phyloP scores from a whole-genome alignment of 352 stramenopile species.

The Pythium plurisporium region DNA sequence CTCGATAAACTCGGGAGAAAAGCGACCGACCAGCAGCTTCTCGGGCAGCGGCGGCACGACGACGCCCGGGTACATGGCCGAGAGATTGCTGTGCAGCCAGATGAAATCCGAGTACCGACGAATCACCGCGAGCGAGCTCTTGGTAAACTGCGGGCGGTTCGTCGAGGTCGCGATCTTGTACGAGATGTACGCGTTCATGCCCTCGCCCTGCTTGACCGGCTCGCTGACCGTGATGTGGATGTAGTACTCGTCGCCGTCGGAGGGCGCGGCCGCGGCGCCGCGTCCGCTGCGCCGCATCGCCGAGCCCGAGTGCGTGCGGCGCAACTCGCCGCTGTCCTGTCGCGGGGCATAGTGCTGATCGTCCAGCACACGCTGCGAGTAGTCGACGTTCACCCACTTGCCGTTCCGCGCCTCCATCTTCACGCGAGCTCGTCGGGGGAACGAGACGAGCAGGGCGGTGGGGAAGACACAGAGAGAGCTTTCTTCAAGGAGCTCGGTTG shows the following conservation, averaged over 20 bases:
- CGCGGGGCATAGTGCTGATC: conserved; percentile 29
- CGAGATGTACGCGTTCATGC: conserved; percentile 97
- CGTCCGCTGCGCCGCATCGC: conserved; percentile 11
- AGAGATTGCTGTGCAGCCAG: conserved; percentile 92
- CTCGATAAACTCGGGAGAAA: conserved; percentile 92
- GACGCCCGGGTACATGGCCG: conserved; percentile 76
- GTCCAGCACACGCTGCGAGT: conserved; percentile 61
- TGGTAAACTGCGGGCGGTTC: conserved; percentile 77
- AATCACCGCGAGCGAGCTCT: conserved; percentile 88
- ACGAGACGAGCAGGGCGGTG: too few relatives aligned
- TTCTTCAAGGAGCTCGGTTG: conserved; percentile 1
- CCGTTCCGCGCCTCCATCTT: conserved; percentile 51
- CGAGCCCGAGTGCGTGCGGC: conserved; percentile 5
- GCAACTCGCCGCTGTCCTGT: background rate
- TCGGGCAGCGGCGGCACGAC: conserved; percentile 95
- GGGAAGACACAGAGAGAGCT: background rate
- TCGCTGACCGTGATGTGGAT: conserved; percentile 91
- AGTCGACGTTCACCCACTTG: conserved; percentile 89
- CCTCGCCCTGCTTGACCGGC: conserved; percentile 94
- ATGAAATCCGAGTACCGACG: conserved; percentile 95
- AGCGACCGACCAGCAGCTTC: conserved; percentile 93
- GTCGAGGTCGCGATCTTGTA: conserved; percentile 92
- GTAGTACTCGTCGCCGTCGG: conserved; percentile 21
- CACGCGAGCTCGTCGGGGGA: too few relatives aligned
- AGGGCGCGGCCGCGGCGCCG: background rate